These are phyloP conservation scores for Mollisiaceae sp. DNA, from an alignment of 2,329 filamentous ascomycete species.

Conservation along the genomic window DNA sequence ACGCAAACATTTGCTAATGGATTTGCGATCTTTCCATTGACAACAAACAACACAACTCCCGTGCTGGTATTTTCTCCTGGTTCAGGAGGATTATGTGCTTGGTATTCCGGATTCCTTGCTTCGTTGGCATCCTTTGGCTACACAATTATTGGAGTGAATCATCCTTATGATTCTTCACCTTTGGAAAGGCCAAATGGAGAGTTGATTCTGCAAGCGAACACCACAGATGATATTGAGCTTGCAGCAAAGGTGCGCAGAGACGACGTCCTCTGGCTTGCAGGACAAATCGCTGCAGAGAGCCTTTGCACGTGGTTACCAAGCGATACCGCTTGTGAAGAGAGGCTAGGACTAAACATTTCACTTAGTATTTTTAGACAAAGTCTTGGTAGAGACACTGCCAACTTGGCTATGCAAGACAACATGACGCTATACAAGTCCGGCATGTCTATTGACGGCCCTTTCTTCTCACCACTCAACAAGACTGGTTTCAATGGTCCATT, in stretches of 20 bases:
- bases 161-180: slow-evolving; percentile 11
- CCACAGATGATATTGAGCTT: neutral
- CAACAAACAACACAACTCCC: neutral
- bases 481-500: slow-evolving; percentile 1
- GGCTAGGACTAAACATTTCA: neutral
- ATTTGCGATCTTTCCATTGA: slow-evolving; percentile 8
- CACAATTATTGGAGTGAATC: slow-evolving; percentile 9
- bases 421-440: neutral
- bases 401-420: slow-evolving; percentile 4
- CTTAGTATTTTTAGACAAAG: slow-evolving; percentile 3
- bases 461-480: neutral
- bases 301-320: neutral
- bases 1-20: slow-evolving; percentile 4
- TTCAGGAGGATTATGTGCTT: neutral
- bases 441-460: neutral
- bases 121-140: neutral
- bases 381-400: neutral
- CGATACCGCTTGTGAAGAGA: neutral
- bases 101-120: neutral
- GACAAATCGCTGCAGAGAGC: neutral
- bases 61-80: slow-evolving; percentile 12
- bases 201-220: neutral
- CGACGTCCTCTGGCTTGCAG: slow-evolving; percentile 6
- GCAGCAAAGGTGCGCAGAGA: neutral
- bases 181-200: slow-evolving; percentile 3